Evolutionary conservation across 352 stramenopile genomes (phyloP), one percentile per base, ranked within the genome.

Genomic region (Phytophthora colocasiae): DNA sequence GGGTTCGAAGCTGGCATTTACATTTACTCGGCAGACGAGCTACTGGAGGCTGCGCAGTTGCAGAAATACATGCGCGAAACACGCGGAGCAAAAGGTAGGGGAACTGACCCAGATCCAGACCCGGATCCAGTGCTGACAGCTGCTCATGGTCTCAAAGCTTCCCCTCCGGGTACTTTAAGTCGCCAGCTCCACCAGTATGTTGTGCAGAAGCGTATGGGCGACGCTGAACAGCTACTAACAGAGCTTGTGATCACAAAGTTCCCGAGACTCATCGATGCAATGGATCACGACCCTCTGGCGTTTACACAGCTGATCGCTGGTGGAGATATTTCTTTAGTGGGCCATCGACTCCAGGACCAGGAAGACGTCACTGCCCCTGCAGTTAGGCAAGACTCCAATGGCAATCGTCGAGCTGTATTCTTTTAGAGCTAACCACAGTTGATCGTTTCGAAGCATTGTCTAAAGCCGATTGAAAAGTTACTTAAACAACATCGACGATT

Each of bases 21-120:
- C 67, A 85, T 93, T 19, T 95, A 95, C 71, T 90, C 84, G 22
- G 84, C 78, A 4, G 87, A 95, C 36, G 84, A 95, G 40, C 66
- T 95, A 6, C 66, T 81, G 27, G 73, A 88, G 38, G 86, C 86
- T 12, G 68, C 80, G 15, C 55, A 66, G 8, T 53, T 93, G 48
- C 83, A 93, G 46, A 75, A 77, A 32, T 79, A 87, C 46, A 69
- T 92, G 56, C 75, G 73, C 11, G 57, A 71, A 22, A 80, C 71
- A 6, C 54, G 43, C 1, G 52, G 55, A 26, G 45, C 59, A 40
- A 62, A 8, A 17, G 27, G 49, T 73, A 49, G 19, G 50, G 48
- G 50, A 58, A 34, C 41, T 43, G 39, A 68, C 29, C 56, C 56
- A 6, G 75, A 56, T 22, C 34, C 29, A 3, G 59, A 57, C 15